phyloP scores from a whole-genome alignment of 2,329 filamentous ascomycete species.

The Talaromyces sp. region DNA sequence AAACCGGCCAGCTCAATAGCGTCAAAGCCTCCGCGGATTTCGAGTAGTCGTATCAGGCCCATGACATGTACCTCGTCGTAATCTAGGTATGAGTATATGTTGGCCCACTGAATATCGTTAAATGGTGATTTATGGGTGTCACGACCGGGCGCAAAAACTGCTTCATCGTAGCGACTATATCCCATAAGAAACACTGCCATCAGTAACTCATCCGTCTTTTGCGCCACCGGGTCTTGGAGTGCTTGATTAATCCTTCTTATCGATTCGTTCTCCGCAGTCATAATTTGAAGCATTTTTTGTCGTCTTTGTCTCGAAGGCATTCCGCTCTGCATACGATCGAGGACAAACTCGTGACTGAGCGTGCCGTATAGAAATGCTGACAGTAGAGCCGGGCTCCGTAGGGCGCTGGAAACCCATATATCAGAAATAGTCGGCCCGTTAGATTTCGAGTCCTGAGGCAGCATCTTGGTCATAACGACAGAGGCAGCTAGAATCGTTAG shows the following conservation, averaged over 20 bases:
- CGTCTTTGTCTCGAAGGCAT: conserved; percentile 14
- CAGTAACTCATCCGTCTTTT: conserved; percentile 25
- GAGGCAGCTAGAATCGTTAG: conserved; percentile 12
- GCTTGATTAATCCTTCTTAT: conserved; percentile 25
- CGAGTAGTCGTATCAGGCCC: conserved; percentile 25
- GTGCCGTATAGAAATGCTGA: conserved; percentile 19
- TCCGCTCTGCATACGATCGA: conserved; percentile 17
- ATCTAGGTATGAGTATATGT: conserved; percentile 24
- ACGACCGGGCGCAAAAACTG: conserved; percentile 15
- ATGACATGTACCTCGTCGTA: conserved; percentile 25
- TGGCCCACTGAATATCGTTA: conserved; percentile 23
- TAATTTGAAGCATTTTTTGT: conserved; percentile 18
- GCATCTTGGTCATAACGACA: conserved; percentile 18
- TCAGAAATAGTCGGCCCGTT: conserved; percentile 11
- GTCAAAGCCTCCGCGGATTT: conserved; percentile 24
- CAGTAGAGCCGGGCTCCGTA: conserved; percentile 16
- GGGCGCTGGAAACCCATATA: conserved; percentile 16
- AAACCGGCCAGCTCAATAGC: conserved; percentile 24
- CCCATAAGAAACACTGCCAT: conserved; percentile 25
- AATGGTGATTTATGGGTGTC: conserved; percentile 24
- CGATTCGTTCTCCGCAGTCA: conserved; percentile 21
- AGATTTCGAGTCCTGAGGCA: conserved; percentile 1
- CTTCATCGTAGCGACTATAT: conserved; percentile 23
- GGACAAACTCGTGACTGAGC: conserved; percentile 18
- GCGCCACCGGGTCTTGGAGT: conserved; percentile 19